Base-by-base conservation (phyloP, 768 basidiomycete genomes). In the Cyathus striatus region DNA sequence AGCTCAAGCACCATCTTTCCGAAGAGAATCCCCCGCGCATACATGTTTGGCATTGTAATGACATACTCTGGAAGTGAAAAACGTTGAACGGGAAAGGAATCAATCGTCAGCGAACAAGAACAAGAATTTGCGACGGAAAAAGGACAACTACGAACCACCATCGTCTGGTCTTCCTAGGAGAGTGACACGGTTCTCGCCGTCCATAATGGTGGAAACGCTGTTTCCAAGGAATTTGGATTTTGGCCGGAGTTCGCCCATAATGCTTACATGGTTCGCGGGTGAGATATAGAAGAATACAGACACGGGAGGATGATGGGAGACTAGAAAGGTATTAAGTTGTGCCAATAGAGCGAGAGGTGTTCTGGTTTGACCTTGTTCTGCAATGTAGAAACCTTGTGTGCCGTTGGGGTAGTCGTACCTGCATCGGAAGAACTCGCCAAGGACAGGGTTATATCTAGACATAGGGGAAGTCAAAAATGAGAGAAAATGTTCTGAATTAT, bases 31-130 rank as follows among this genome's bases (percentile, higher is more conserved):
- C 90, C 90, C 26, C 89, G 76, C 37, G 86, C 89, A 58, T 90
- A 95, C 86, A 97, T 96, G 70, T 97, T 98, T 23, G 96, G 96
- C 94, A 99, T 96, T 45, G 89, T 83, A 52, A 92, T 81, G 45
- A 86, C 75, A 60, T 93, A 94, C 49, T 88, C 90, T 85, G n/a
- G n/a, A n/a, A n/a, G n/a, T n/a, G n/a, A n/a, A n/a, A n/a, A n/a
- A n/a, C n/a, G 27, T 30, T 30, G 27, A 9, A 30, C 27, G 27
- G n/a, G n/a, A n/a, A n/a, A n/a, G n/a, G n/a, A n/a, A n/a, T n/a
- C n/a, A n/a, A n/a, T n/a, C n/a, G n/a, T n/a, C n/a, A n/a, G n/a
- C n/a, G n/a, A n/a, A n/a, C n/a, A n/a, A n/a, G n/a, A n/a, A n/a
- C n/a, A n/a, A n/a, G n/a, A n/a, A n/a, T n/a, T n/a, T n/a, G n/a